These are phyloP conservation scores for Xylaria flabelliformis DNA, from an alignment of 495 filamentous ascomycete species.

Conservation along the genomic window DNA sequence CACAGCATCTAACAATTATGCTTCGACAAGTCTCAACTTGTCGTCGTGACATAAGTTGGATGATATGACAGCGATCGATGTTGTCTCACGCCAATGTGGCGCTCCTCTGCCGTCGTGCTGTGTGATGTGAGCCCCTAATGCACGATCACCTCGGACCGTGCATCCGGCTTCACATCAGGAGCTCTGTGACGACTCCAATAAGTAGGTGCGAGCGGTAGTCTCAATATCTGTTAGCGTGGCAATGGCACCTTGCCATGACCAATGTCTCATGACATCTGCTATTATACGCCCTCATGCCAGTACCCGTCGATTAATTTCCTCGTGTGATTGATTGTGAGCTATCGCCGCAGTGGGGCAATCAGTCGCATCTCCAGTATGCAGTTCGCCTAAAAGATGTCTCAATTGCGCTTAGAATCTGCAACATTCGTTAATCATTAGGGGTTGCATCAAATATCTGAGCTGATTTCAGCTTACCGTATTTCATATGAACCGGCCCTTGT, in stretches of 20 bases:
- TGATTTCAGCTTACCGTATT: conserved; percentile 60
- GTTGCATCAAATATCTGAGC: neutral
- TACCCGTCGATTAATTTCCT: neutral
- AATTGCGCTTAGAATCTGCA: conserved; percentile 23
- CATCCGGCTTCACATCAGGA: neutral
- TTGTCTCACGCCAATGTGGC: neutral
- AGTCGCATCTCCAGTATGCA: neutral
- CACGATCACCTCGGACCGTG: neutral
- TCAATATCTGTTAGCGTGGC: neutral
- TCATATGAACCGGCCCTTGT: conserved; percentile 88
- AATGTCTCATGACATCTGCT: neutral
- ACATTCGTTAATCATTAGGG: neutral
- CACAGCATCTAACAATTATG: neutral
- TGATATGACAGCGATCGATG: neutral
- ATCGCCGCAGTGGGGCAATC: neutral
- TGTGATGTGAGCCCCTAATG: neutral
- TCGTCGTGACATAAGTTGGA: neutral
- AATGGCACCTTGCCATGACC: neutral
- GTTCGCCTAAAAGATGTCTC: neutral
- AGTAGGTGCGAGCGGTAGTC: neutral
- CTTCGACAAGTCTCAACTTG: neutral
- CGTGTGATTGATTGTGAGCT: neutral
- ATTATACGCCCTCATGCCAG: neutral
- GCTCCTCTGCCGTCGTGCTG: neutral
- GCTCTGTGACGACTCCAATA: neutral